Evolutionary conservation across 2,329 filamentous ascomycete genomes (phyloP).

Genomic region (Macrophomina pseudophaseolina): DNA sequence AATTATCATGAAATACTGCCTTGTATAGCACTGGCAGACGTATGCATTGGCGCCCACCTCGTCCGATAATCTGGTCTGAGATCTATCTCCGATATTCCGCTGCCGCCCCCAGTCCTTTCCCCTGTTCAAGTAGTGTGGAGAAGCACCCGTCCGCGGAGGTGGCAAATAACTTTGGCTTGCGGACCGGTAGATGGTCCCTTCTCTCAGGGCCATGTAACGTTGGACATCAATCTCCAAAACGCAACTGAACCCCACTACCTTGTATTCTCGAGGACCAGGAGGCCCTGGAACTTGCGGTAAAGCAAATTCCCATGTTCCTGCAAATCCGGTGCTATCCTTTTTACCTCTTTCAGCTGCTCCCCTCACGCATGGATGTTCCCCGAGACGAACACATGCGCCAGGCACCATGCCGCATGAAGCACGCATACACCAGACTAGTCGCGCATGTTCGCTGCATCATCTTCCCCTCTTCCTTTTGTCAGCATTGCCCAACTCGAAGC

Average conservation of each 20-base stretch:
- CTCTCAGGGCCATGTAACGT: not conserved
- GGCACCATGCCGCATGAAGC: not conserved
- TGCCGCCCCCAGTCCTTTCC: not conserved
- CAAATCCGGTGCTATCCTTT: not conserved
- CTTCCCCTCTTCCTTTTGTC: not conserved
- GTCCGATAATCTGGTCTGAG: not conserved
- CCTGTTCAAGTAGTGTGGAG: not conserved
- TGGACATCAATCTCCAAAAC: not conserved
- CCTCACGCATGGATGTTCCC: not conserved
- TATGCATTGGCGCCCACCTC: not conserved
- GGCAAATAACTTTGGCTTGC: not conserved
- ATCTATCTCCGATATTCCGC: constrained; percentile 8
- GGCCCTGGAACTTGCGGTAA: not conserved
- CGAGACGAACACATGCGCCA: not conserved
- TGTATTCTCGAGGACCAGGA: not conserved
- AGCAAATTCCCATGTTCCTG: not conserved
- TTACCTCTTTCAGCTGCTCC: not conserved
- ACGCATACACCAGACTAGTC: not conserved
- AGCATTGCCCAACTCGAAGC: not conserved
- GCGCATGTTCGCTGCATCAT: not conserved
- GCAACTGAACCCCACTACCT: not conserved
- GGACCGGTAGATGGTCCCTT: not conserved
- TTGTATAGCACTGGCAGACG: not conserved
- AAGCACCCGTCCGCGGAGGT: not conserved
- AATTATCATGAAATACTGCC: not conserved